A percentile compares a stretch with the other conserved stretches of the same genome.
phyloP scores from a whole-genome alignment of 1,284 basidiomycete species.

The Stereum hirsutum region DNA sequence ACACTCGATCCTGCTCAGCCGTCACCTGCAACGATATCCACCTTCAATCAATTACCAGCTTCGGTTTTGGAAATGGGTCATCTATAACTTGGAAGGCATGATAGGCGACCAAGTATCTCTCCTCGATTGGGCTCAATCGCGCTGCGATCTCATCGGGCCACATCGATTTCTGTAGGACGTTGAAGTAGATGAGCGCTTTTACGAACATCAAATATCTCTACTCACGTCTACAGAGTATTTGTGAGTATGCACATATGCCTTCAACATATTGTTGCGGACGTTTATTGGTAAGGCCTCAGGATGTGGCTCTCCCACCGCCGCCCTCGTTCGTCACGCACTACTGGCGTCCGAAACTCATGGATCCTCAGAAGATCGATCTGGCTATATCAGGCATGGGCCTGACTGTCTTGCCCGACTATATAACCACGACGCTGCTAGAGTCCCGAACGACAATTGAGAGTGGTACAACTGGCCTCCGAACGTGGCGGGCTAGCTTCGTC shows the following conservation, averaged over 20 bases:
- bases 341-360: constrained; percentile 27
- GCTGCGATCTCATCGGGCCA: constrained; percentile 5
- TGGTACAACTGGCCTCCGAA: constrained; percentile 70
- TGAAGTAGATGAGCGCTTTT: constrained; percentile 58
- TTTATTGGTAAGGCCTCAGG: no score
- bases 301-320: no score
- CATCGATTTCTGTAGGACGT: constrained; percentile 28
- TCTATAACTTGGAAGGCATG: constrained; percentile 41
- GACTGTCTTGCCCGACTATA: no score
- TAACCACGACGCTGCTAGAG: constrained; percentile 52
- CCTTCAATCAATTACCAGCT: constrained; percentile 54
- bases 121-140: constrained; percentile 2
- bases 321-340: constrained; percentile 60
- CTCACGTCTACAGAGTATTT: constrained; percentile 1
- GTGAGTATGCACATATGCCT: no score
- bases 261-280: no score
- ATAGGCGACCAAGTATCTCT: constrained; percentile 21
- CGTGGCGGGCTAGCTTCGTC: constrained; percentile 67
- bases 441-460: constrained; percentile 62
- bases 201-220: constrained; percentile 31
- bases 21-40: constrained; percentile 46
- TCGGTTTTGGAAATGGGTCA: constrained; percentile 64
- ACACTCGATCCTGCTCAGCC: constrained; percentile 35
- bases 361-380: neutral
- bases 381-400: constrained; percentile 7